Evolutionary conservation across 2,329 filamentous ascomycete genomes (phyloP).

Genomic region (Lithohypha guttulata): DNA sequence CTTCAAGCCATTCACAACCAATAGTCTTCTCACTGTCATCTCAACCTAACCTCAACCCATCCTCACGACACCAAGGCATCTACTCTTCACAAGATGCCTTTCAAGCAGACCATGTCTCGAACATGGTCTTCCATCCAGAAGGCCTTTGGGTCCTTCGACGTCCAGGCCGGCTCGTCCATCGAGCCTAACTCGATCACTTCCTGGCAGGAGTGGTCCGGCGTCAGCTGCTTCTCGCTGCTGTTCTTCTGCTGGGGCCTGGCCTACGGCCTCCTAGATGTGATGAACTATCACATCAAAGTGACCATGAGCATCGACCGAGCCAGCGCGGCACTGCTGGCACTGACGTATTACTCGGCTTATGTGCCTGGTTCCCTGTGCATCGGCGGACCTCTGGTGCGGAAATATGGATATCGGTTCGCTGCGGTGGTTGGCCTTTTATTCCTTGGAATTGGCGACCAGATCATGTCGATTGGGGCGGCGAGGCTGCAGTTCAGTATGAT

Average conservation of each 20-base stretch:
- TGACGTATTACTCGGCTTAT: conserved; percentile 18
- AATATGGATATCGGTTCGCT: conserved; percentile 46
- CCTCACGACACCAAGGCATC: no score
- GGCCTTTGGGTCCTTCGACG: conserved; percentile 26
- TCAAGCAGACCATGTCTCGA: background rate
- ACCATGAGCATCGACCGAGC: conserved; percentile 17
- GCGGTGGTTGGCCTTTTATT: conserved; percentile 63
- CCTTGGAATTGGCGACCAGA: conserved; percentile 65
- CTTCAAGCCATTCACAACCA: no score
- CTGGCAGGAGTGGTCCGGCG: conserved; percentile 8
- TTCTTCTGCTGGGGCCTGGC: conserved; percentile 46
- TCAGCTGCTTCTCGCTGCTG: conserved; percentile 23
- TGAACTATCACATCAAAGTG: conserved; percentile 28
- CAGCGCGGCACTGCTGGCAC: conserved; percentile 16
- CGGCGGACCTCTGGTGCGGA: conserved; percentile 15
- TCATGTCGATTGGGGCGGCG: conserved; percentile 24
- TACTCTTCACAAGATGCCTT: background rate
- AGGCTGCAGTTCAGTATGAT: conserved; percentile 14
- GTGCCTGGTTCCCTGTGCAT: conserved; percentile 16
- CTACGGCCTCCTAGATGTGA: conserved; percentile 38
- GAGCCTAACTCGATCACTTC: conserved; percentile 7
- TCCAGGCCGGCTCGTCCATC: conserved; percentile 13
- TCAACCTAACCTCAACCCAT: no score
- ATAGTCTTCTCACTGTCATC: no score
- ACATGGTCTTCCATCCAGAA: background rate